phyloP scores from a whole-genome alignment of 176 grass and related monocot species.

The Eremochloa ophiuroides region DNA sequence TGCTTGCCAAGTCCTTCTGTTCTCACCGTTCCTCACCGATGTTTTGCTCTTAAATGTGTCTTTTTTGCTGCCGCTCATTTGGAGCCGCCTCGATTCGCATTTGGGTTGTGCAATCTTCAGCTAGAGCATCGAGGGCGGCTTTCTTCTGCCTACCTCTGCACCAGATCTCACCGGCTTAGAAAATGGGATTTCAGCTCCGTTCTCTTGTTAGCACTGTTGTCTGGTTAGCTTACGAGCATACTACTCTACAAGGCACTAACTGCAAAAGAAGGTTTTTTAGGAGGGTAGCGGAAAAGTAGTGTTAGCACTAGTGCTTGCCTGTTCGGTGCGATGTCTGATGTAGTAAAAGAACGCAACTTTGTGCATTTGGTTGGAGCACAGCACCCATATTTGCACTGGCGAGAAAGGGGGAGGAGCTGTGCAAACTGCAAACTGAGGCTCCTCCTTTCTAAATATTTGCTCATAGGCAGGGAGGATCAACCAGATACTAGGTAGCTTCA shows the following conservation, averaged over 20 bases:
- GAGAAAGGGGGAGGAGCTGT: neutral
- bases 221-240: no score
- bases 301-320: neutral
- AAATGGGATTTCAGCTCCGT: neutral
- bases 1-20: neutral
- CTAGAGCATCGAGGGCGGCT: neutral
- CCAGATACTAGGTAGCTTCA: slow-evolving; percentile 10
- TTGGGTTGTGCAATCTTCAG: neutral
- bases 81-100: neutral
- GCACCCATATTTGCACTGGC: neutral
- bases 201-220: neutral
- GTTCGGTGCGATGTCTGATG: neutral
- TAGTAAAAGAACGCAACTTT: neutral
- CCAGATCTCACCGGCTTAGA: neutral
- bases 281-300: neutral
- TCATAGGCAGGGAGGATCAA: neutral
- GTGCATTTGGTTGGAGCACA: neutral
- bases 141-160: neutral
- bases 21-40: neutral
- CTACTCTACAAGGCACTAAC: no score
- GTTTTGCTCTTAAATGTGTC: neutral
- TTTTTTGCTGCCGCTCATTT: neutral
- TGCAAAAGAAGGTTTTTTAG: neutral
- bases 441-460: neutral
- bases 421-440: neutral